Conservation (phyloP, 73 alveolate genomes). For the Tetrahymena elliotti region DNA sequence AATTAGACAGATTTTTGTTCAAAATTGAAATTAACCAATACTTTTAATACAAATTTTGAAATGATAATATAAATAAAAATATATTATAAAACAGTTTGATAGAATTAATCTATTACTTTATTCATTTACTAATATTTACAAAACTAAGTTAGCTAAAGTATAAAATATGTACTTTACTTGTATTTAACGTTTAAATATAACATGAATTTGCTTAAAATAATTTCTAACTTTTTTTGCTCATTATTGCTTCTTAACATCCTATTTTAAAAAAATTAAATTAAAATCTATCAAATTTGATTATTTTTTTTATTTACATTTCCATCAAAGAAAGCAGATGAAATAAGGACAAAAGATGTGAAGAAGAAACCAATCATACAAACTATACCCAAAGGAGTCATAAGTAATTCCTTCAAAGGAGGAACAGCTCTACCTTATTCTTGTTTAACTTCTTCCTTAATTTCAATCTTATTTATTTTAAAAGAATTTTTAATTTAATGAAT, state of each 20-base stretch:
- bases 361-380: not conserved
- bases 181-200: no score
- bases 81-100: no score
- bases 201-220: no score
- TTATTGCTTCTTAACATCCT: not conserved
- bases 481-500: no score
- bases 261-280: not conserved
- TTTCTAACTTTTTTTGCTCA: not conserved
- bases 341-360: not conserved
- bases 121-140: not conserved
- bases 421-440: not conserved
- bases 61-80: no score
- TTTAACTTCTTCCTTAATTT: not conserved
- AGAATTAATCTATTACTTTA: no score
- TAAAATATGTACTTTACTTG: not conserved
- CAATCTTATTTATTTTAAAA: not conserved
- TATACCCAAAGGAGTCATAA: not conserved
- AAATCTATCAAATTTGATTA: not conserved
- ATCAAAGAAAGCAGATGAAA: not conserved
- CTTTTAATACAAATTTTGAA: no score
- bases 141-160: not conserved
- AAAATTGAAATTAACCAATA: no score
- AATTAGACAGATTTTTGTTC: no score
- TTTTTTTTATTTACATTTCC: not conserved
- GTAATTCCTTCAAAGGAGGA: not conserved